Percentiles rank a stretch among this genome's conserved stretches.
These are phyloP conservation scores for Vaucheria bursata DNA, from an alignment of 352 stramenopile genomes.

Conservation along the genomic window DNA sequence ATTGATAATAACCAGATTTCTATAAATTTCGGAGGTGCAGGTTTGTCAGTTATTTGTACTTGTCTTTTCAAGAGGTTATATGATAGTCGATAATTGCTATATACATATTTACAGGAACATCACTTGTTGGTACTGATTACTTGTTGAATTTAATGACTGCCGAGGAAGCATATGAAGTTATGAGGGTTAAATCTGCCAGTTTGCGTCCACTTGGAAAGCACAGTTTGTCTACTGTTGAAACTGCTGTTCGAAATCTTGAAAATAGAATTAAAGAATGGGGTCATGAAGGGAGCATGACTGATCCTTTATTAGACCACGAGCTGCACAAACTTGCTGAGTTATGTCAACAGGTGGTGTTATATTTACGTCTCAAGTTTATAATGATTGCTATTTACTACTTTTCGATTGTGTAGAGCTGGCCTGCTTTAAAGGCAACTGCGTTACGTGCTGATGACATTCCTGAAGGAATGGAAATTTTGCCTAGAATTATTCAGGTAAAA, in stretches of 20 bases:
- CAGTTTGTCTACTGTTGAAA: background rate
- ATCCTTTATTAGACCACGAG: background rate
- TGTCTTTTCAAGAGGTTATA: too few species aligned
- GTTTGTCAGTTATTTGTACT: too few species aligned
- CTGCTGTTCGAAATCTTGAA: background rate
- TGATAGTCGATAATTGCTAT: too few species aligned
- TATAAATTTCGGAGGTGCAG: too few species aligned
- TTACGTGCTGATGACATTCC: background rate
- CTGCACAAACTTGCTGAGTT: conserved; percentile 8
- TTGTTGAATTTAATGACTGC: conserved; percentile 12
- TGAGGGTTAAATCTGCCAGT: background rate
- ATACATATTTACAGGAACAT: background rate
- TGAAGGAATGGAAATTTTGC: background rate
- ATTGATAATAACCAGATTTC: too few species aligned
- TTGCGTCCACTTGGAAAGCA: background rate
- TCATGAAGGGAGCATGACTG: background rate
- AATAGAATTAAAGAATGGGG: background rate
- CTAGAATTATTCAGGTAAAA: conserved; percentile 4
- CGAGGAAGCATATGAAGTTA: conserved; percentile 4
- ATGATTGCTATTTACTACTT: background rate
- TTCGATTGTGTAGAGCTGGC: background rate
- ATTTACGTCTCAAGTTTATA: background rate
- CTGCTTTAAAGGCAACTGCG: background rate
- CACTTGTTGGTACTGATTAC: conserved; percentile 8
- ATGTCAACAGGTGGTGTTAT: background rate